phyloP scores from a whole-genome alignment of 192 early-diverging fungal genomes.

The Cetraspora pellucida region DNA sequence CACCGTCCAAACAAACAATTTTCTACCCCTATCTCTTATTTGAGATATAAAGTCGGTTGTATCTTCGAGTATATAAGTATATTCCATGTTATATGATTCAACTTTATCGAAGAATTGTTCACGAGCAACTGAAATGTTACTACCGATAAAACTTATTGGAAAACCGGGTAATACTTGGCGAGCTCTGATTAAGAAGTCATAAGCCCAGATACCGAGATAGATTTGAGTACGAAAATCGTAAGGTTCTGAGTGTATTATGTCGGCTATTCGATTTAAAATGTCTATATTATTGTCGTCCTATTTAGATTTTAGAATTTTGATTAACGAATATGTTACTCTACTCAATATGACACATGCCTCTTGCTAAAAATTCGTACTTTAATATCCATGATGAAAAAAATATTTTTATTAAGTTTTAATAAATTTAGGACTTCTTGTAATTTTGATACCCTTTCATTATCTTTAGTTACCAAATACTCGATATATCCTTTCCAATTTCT shows the following conservation, averaged over 20 bases:
- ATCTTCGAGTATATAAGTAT: conserved; percentile 34
- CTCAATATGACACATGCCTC: neutral
- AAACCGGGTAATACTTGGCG: conserved; percentile 38
- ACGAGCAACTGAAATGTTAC: conserved; percentile 37
- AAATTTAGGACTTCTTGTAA: conserved; percentile 46
- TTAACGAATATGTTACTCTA: neutral
- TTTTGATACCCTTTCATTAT: conserved; percentile 36
- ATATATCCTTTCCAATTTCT: conserved; percentile 44
- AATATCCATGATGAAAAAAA: conserved; percentile 50
- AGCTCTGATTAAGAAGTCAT: conserved; percentile 35
- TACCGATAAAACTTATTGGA: conserved; percentile 44
- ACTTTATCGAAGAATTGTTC: conserved; percentile 38
- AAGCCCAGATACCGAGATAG: conserved; percentile 47
- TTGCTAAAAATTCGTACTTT: conserved; percentile 39
- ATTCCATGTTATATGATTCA: conserved; percentile 40
- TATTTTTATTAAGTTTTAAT: conserved; percentile 36
- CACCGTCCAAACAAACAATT: conserved; percentile 49
- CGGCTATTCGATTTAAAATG: conserved; percentile 38
- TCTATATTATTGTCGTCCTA: conserved; percentile 43
- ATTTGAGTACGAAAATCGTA: conserved; percentile 41
- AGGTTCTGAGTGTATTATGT: conserved; percentile 28
- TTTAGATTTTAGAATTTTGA: neutral
- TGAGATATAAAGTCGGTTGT: conserved; percentile 38
- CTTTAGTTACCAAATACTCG: conserved; percentile 41
- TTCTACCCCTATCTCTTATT: conserved; percentile 36